Evolutionary conservation across 805 yeast genomes (phyloP), one percentile per base, ranked within the genome.

Genomic region (Schizosaccharomyces cryophilus): DNA sequence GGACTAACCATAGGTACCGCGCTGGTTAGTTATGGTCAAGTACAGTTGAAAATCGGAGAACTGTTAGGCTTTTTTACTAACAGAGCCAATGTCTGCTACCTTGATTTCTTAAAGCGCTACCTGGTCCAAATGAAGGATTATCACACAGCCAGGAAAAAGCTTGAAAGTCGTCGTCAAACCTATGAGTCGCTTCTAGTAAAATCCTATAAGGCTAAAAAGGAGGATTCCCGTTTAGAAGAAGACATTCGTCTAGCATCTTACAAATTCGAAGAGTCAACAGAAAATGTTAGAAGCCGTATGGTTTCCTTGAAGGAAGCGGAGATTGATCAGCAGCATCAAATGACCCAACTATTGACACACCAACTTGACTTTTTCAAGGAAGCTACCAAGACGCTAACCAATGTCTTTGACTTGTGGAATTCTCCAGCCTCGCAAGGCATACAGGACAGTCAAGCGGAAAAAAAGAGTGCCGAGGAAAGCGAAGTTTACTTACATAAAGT

Each of bases 241-340:
- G 67, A 66, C 62, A 66, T 65, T 17, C 67, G 67, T 35, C 64
- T 63, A 11, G 68, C 66, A 59, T 42, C 66, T 19, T 63, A 63
- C 48, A 66, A 66, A 59, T 66, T 64, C 60, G 66, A 66, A 56
- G 67, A 66, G 59, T 62, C 67, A 13, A 63, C 64, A 26, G 67
- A 66, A 21, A 67, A 66, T 45, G 67, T 66, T 42, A 61, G 62
- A 40, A 63, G 63, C 59, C 64, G 63, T 24, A 66, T 66, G 67
- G 61, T 63, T 55, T 60, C 63, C 35, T 62, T 65, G 48, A 63
- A 65, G 45, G 66, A 65, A 26, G 66, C 65, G 24, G 66, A 65
- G 58, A 45, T 42, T 29, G 56, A 24, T 51, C 56, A 51, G 56
- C n/a, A 51, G 19, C 56, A 51, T 24, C 35, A 51, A 51, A 17